Conservation (phyloP, 164 flowering plant genomes). For the Macadamia tetraphylla region DNA sequence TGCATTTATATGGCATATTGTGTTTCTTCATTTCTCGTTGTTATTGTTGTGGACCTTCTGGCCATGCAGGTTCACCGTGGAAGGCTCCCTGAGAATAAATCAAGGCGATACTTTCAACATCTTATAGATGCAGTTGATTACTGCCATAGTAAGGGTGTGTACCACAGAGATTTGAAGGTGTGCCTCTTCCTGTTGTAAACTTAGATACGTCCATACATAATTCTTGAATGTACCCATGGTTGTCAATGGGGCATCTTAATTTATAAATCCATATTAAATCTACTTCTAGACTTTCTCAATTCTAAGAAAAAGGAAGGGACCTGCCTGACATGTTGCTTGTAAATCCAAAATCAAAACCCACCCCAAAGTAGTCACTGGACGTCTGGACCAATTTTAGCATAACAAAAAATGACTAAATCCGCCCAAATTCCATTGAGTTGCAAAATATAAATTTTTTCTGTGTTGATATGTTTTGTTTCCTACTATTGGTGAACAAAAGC, state of each 20-base stretch:
- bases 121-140: slow-evolving; percentile 93
- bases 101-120: slow-evolving; percentile 82
- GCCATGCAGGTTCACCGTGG: slow-evolving; percentile 62
- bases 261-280: too few species aligned
- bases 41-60: not conserved
- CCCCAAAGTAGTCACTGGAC: too few species aligned
- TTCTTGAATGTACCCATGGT: not conserved
- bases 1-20: not conserved
- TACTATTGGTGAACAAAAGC: too few species aligned
- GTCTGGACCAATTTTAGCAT: too few species aligned
- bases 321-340: too few species aligned
- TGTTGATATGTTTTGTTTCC: too few species aligned
- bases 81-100: slow-evolving; percentile 63
- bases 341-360: too few species aligned
- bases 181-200: not conserved
- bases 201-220: not conserved
- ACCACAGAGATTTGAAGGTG: slow-evolving; percentile 97
- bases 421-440: too few species aligned
- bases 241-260: not conserved
- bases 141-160: slow-evolving; percentile 91
- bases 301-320: too few species aligned
- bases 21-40: not conserved
- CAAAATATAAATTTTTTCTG: too few species aligned
- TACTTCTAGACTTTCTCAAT: too few species aligned
- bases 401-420: too few species aligned